phyloP scores from a whole-genome alignment of 129 eudicot genomes.

The Artemisia annua region DNA sequence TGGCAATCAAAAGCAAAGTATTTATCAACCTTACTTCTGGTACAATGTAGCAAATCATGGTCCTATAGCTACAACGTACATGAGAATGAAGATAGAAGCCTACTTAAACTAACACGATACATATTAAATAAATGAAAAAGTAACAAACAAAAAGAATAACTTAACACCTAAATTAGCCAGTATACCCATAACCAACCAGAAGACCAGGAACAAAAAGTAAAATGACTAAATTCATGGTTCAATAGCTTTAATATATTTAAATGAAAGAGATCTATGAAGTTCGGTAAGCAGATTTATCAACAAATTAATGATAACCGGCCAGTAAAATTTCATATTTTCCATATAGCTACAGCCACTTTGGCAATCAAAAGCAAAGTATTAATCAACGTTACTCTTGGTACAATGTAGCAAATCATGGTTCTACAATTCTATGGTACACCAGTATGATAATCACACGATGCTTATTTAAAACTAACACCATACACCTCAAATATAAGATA shows the following conservation, averaged over 20 bases:
- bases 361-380: constrained; percentile 30
- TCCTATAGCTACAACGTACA: no score
- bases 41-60: constrained; percentile 29
- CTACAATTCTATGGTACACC: no score
- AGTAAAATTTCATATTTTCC: constrained; percentile 26
- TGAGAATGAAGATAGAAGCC: no score
- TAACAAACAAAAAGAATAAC: no score
- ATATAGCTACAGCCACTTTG: constrained; percentile 37
- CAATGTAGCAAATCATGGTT: constrained; percentile 23
- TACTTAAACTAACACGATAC: no score
- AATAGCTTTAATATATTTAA: not conserved
- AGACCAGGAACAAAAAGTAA: not conserved
- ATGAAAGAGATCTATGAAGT: constrained; percentile 21
- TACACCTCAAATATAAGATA: no score
- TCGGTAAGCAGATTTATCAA: constrained; percentile 42
- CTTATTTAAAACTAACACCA: no score
- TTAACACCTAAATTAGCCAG: no score
- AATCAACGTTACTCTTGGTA: constrained; percentile 30
- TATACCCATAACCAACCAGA: not conserved
- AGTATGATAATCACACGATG: no score
- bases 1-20: constrained; percentile 33
- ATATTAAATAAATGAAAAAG: no score
- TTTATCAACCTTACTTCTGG: constrained; percentile 23
- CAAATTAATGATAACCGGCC: constrained; percentile 32
- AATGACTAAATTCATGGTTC: not conserved